Conservation (phyloP, 805 yeast genomes). For the Yarrowia sp. region DNA sequence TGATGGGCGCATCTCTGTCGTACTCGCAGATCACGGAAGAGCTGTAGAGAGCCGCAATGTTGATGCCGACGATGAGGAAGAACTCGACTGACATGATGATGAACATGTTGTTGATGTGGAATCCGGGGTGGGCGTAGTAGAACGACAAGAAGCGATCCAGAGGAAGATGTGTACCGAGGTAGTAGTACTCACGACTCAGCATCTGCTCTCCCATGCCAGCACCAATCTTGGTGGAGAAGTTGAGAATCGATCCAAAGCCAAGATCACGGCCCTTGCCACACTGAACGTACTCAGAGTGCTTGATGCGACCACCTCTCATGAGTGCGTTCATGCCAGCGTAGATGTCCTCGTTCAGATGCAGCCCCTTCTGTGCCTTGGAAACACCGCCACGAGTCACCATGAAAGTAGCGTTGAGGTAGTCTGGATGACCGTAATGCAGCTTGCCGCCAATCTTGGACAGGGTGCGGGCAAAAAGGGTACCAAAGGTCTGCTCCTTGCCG, state of each 20-base stretch:
- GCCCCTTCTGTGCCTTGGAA: conserved; percentile 78
- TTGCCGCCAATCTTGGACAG: conserved; percentile 80
- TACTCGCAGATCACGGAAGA: conserved; percentile 62
- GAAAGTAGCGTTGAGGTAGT: conserved; percentile 68
- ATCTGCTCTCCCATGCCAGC: conserved; percentile 91
- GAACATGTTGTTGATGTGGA: conserved; percentile 74
- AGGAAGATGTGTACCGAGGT: conserved; percentile 72
- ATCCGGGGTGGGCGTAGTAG: conserved; percentile 84
- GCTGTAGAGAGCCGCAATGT: conserved; percentile 61
- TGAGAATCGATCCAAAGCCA: conserved; percentile 78
- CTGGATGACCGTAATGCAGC: conserved; percentile 85
- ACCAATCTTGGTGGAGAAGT: conserved; percentile 80
- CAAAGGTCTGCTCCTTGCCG: conserved; percentile 85
- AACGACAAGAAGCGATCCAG: conserved; percentile 75
- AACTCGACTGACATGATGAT: conserved; percentile 67
- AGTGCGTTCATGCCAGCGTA: conserved; percentile 83
- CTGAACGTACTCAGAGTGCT: conserved; percentile 78
- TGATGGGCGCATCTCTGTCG: conserved; percentile 56
- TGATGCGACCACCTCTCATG: conserved; percentile 76
- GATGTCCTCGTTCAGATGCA: conserved; percentile 80
- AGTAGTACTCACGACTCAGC: conserved; percentile 77
- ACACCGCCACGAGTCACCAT: conserved; percentile 87
- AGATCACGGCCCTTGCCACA: conserved; percentile 87
- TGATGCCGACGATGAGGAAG: conserved; percentile 56
- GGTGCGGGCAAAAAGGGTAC: conserved; percentile 79